Evolutionary conservation across 2,329 filamentous ascomycete species (phyloP).

Genomic region (Trichoderma aggressivum): DNA sequence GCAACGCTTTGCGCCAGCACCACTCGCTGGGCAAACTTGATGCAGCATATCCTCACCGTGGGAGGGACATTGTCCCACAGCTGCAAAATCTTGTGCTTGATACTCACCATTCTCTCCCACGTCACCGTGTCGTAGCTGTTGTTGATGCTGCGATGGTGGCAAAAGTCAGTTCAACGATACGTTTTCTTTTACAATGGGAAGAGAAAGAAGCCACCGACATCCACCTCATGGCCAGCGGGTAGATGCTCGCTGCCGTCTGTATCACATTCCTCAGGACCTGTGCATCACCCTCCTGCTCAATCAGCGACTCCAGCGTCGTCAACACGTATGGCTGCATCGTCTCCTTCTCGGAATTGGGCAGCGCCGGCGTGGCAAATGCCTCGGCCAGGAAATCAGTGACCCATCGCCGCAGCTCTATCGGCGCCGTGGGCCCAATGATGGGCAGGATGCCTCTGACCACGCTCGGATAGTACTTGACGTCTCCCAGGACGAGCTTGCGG

Average conservation of each 20-base stretch:
- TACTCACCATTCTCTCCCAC: conserved; percentile 84
- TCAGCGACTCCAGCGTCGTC: conserved; percentile 67
- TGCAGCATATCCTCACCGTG: conserved; percentile 84
- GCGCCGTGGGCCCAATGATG: conserved; percentile 72
- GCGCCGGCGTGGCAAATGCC: conserved; percentile 87
- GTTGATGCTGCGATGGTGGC: conserved; percentile 62
- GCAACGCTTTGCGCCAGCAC: conserved; percentile 90
- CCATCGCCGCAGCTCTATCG: conserved; percentile 87
- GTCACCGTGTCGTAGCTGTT: conserved; percentile 75
- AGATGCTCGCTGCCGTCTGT: conserved; percentile 87
- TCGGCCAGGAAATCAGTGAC: conserved; percentile 94
- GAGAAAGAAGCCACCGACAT: conserved; percentile 70
- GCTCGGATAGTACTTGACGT: conserved; percentile 83
- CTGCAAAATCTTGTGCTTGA: conserved; percentile 84
- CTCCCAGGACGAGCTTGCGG: conserved; percentile 81
- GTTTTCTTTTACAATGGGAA: background rate
- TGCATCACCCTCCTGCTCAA: conserved; percentile 72
- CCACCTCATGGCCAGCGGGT: conserved; percentile 86
- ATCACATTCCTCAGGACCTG: conserved; percentile 82
- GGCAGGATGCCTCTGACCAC: conserved; percentile 92
- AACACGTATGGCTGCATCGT: conserved; percentile 73
- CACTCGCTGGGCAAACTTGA: conserved; percentile 95
- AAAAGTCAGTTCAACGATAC: conserved; percentile 18
- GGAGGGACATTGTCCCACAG: conserved; percentile 79
- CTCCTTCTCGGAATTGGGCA: conserved; percentile 75